Base-by-base conservation (phyloP, 139 green algal genomes). In the Chlorella sp. region DNA sequence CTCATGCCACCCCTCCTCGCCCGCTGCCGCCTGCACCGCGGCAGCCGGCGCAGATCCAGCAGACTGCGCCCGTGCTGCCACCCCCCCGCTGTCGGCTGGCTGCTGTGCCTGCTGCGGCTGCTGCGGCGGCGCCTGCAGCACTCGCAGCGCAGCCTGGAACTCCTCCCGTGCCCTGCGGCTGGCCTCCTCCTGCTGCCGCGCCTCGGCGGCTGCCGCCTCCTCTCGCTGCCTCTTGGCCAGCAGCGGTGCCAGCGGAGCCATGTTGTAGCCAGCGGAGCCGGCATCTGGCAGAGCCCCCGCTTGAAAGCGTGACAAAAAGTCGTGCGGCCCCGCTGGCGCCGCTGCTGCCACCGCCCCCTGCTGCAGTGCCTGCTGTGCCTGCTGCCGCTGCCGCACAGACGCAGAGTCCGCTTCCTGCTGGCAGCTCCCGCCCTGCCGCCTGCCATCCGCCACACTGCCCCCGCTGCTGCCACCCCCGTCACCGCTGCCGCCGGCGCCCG, bases 141-240 rank as follows among this genome's bases (percentile, higher is more conserved):
- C 86, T 37, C 42, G 86, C 75, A 90, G 86, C 40, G 61, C 36
- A 14, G 60, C 64, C 24, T 68, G 26, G 36, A 86, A 90, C 60
- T 85, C 18, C 71, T 82, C 26, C 37, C 53, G 3, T 9, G 61
- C 78, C 53, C 28, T 57, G 37, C 37, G 80, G 57, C 60, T 66
- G 36, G 66, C 66, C 84, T 88, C 28, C 30, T 66, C 73, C 73
- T 84, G 73, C 86, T 39, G 86, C 73, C 18, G 57, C 26, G 40
- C 77, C 32, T 86, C n/a, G 24, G 68, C 71, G 2, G 71, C 71
- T 28, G 53, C 71, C n/a, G 32, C 57, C n/a, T 61, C 86, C 28
- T 90, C 76, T 16, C 57, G 86, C 76, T 83, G 66, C 28, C 84
- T 40, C 39, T 88, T 88, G 34, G 28, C 42, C 57, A 86, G 60